Base-by-base conservation (phyloP, 1,139 yeast species). In the Yamadazyma pseudoaaseri region DNA sequence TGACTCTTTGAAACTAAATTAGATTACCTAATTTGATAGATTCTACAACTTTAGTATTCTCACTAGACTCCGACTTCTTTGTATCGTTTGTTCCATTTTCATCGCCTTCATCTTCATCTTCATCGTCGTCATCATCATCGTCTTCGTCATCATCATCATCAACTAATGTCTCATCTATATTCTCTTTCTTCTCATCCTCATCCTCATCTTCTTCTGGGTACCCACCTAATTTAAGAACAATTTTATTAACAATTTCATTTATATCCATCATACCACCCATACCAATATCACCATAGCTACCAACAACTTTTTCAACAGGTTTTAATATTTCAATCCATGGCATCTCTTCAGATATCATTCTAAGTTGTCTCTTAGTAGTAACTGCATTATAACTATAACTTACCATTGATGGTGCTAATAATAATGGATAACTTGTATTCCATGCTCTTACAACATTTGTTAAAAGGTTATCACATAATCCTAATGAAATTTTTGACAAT, bases 351-450 rank as follows among this genome's bases (percentile, higher is more conserved):
- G 79, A 75, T 39, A 90, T 79, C 22, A 81, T 69, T 43, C 75
- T 73, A 39, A 86, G 66, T 50, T 89, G 97, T 36, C 90, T 75
- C 57, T 81, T 86, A 1, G 97, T 90, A 28, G 90, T 79, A 2
- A 89, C 84, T 20, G 95, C 86, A 48, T 83, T 86, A 58, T 89
- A 90, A 34, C 95, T 86, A 56, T 86, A 84, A 38, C 92, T 83
- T 16, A 86, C 89, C 97, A 90, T 89, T 3, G 96, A 89, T 3
- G 97, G 97, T 0, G 97, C 97, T 35, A 87, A 70, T 25, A 89
- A 63, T 6, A 90, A 79, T 0, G 97, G 97, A 47, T 81, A 86
- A 34, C 85, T 81, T 0, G 92, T 78, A 52, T 89, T 86, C 97
- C 97, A 90, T 2, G 96, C 96, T 43, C 97, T 70, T 13, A 89